A percentile compares a stretch with the other conserved stretches of the same genome.
Evolutionary conservation across 1,284 basidiomycete genomes (phyloP).

Genomic region (Crucibulum parvulum): DNA sequence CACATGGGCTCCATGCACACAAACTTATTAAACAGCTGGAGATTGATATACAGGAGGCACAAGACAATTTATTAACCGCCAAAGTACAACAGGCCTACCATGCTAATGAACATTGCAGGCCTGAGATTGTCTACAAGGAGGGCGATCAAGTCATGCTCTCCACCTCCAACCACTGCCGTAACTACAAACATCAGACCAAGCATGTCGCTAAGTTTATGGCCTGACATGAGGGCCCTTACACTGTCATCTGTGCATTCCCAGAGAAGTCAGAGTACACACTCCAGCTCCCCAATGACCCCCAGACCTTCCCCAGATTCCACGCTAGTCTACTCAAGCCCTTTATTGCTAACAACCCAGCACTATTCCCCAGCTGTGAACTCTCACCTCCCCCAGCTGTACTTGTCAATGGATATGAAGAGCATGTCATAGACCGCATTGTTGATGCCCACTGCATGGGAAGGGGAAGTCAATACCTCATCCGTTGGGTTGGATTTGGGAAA

Average conservation of each 20-base stretch:
- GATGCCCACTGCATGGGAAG: constrained; percentile 13
- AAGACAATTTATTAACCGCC: constrained; percentile 28
- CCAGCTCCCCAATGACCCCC: constrained; percentile 23
- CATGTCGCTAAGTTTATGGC: constrained; percentile 42
- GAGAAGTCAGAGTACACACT: constrained; percentile 26
- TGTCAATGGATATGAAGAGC: constrained; percentile 20
- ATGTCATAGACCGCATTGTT: constrained; percentile 23
- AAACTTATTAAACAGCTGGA: neutral
- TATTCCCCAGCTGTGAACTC: constrained; percentile 22
- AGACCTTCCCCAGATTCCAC: constrained; percentile 25
- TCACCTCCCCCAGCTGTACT: constrained; percentile 11
- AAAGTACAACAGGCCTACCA: constrained; percentile 29
- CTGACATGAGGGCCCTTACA: constrained; percentile 38
- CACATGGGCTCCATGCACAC: neutral
- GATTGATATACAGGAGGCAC: constrained; percentile 19
- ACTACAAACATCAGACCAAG: constrained; percentile 18
- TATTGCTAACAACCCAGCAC: constrained; percentile 16
- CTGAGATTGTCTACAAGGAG: constrained; percentile 6
- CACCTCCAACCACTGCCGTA: constrained; percentile 20
- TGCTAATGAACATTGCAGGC: constrained; percentile 23
- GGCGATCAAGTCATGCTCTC: constrained; percentile 35
- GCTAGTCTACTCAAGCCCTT: constrained; percentile 15
- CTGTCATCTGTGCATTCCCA: constrained; percentile 16
- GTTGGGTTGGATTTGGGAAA: constrained; percentile 22
- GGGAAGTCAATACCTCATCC: constrained; percentile 16